These are phyloP conservation scores for Rhizopogon vesiculosus DNA, from an alignment of 768 basidiomycete species.

Conservation along the genomic window DNA sequence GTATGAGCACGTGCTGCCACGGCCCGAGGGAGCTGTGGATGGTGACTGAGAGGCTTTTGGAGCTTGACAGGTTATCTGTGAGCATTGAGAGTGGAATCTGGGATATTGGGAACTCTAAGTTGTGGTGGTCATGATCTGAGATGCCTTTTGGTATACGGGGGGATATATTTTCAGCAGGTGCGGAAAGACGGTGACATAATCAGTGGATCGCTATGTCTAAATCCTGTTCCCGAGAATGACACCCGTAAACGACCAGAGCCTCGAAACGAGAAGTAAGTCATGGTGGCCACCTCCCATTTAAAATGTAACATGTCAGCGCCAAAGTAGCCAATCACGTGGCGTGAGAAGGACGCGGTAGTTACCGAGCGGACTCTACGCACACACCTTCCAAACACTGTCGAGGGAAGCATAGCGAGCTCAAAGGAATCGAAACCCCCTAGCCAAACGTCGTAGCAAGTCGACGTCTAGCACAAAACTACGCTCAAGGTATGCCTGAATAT, in stretches of 20 bases:
- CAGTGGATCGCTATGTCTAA: no score
- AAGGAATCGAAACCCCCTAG: conserved; percentile 24
- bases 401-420: conserved; percentile 11
- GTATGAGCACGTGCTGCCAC: conserved; percentile 77
- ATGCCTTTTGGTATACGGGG: conserved; percentile 28
- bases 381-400: conserved; percentile 4
- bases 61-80: conserved; percentile 49
- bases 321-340: background rate
- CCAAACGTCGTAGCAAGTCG: conserved; percentile 36
- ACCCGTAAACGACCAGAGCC: no score
- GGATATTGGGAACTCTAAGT: conserved; percentile 18
- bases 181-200: conserved; percentile 10
- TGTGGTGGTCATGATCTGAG: conserved; percentile 25
- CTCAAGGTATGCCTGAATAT: conserved; percentile 34
- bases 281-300: no score
- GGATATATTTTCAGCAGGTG: conserved; percentile 13
- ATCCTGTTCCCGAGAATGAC: no score
- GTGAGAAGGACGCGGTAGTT: conserved; percentile 20
- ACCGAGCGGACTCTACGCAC: conserved; percentile 17
- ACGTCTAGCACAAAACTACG: conserved; percentile 33
- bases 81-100: conserved; percentile 31
- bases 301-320: no score
- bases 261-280: no score
- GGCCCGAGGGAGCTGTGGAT: conserved; percentile 59
- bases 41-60: conserved; percentile 72